Conservation (phyloP, 352 stramenopile species). For the Phytopythium litorale region DNA sequence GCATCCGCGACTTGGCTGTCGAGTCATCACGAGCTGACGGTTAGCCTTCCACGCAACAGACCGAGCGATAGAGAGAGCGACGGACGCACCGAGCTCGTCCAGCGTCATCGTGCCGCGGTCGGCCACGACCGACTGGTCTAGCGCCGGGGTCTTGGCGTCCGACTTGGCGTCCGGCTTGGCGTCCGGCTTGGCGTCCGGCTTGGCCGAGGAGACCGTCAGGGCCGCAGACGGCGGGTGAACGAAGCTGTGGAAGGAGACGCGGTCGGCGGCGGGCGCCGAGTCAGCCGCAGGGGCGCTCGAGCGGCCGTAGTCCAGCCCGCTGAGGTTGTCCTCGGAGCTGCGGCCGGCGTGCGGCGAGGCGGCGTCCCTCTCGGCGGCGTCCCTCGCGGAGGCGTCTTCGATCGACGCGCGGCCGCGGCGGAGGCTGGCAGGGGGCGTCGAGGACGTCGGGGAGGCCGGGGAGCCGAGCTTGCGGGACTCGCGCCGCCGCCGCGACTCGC, state of each 20-base stretch:
- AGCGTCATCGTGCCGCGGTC: constrained; percentile 25
- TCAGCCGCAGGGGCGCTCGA: constrained; percentile 13
- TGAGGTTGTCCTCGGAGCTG: background rate
- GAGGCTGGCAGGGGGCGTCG: background rate
- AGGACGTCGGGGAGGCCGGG: background rate
- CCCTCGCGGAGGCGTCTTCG: background rate
- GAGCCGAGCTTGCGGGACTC: background rate
- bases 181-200: background rate
- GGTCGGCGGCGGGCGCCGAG: constrained; percentile 5
- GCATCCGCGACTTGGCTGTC: constrained; percentile 24
- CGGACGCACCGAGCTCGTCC: constrained; percentile 30
- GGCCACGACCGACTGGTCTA: background rate
- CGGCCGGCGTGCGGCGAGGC: too few species aligned
- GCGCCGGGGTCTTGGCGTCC: background rate
- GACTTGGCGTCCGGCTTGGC: constrained; percentile 6
- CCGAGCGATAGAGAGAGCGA: background rate
- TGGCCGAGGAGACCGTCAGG: background rate
- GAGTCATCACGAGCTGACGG: background rate
- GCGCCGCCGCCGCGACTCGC: constrained; percentile 3
- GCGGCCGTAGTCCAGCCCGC: constrained; percentile 9
- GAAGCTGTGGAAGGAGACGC: constrained; percentile 15
- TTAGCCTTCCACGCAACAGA: too few species aligned
- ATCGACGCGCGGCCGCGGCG: background rate
- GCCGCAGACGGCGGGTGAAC: background rate
- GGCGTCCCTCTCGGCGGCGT: background rate